Evolutionary conservation across 495 filamentous ascomycete species (phyloP), one percentile per base, ranked within the genome.

Genomic region (Penicillium nucicola): DNA sequence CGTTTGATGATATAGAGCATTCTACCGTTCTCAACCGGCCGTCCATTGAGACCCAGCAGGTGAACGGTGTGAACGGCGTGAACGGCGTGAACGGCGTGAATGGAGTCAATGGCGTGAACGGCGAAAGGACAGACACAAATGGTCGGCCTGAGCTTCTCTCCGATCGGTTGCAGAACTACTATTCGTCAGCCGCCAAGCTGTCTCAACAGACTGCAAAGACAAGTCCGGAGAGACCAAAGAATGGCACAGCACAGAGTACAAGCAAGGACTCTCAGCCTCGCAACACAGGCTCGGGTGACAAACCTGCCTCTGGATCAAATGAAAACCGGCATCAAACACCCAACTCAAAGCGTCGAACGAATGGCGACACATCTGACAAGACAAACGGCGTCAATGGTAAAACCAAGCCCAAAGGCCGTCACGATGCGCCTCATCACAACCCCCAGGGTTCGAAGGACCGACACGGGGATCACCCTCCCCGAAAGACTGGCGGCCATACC

Each of bases 1-100:
- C 69, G 0, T 66, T 69, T 19, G 72, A 76, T 19, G 72, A 76
- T n/a, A 60, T 66, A 45, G 73, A 71, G 11, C 65, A 62, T 17
- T 40, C 52, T 12, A 43, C 56, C 2, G 66, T 60, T 9, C 66
- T 63, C 52, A 43, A 53, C 14, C 62, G 62, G 40, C 55, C 64
- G 40, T 62, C 65, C n/a, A 42, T 59, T 9, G 67, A 74, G 19
- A 42, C 45, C 2, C 62, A 55, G 30, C 63, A 58, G 30, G 39
- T 41, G 11, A 59, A 41, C 31, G 59, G 57, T 12, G 44, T 38
- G 2, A 60, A 64, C 46, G 45, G 48, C 13, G 50, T n/a, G n/a
- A n/a, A n/a, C n/a, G n/a, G 57, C n/a, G 44, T 38, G 2, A 60
- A 64, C 46, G 45, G 48, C 13, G 50, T n/a, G n/a, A n/a, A n/a